phyloP scores from a whole-genome alignment of 768 basidiomycete genomes.

The Boletus subcaerulescens region DNA sequence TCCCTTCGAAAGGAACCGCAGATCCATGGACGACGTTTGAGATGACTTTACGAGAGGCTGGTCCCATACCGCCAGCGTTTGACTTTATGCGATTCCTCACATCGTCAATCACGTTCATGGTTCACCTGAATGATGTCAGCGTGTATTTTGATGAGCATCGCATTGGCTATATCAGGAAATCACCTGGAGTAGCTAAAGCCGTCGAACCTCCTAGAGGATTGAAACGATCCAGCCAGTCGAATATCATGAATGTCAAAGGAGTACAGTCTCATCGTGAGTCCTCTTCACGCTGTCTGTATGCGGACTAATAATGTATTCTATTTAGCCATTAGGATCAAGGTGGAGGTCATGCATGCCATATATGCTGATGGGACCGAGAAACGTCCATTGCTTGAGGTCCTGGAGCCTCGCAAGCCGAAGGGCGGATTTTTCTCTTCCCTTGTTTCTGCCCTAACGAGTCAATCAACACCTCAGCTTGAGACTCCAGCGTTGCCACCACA shows the following conservation, averaged over 20 bases:
- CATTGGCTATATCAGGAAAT: conserved; percentile 65
- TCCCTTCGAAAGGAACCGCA: conserved; percentile 39
- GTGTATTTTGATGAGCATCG: conserved; percentile 81
- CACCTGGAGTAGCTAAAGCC: conserved; percentile 47
- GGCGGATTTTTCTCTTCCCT: conserved; percentile 48
- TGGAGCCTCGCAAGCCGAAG: conserved; percentile 28
- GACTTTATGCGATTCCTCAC: conserved; percentile 88
- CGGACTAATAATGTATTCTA: background rate
- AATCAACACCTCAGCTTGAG: conserved; percentile 12
- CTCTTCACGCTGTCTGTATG: background rate
- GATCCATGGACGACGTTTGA: conserved; percentile 81
- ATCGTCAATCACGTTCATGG: conserved; percentile 93
- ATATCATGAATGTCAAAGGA: conserved; percentile 65
- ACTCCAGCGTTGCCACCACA: conserved; percentile 7
- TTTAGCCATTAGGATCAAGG: conserved; percentile 39
- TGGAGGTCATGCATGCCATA: conserved; percentile 12
- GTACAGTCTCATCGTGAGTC: conserved; percentile 63
- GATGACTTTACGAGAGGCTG: conserved; percentile 81
- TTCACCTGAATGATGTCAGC: conserved; percentile 67
- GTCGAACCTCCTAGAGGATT: conserved; percentile 56
- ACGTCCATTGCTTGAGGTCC: conserved; percentile 38
- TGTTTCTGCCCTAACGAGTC: conserved; percentile 25
- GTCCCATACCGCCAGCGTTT: conserved; percentile 76
- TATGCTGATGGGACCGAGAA: conserved; percentile 30
- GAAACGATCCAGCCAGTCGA: conserved; percentile 50